Percentiles rank a stretch among this genome's conserved stretches.
Evolutionary conservation across 345 rosid genomes (phyloP).

Genomic region (Dipteronia dyeriana): DNA sequence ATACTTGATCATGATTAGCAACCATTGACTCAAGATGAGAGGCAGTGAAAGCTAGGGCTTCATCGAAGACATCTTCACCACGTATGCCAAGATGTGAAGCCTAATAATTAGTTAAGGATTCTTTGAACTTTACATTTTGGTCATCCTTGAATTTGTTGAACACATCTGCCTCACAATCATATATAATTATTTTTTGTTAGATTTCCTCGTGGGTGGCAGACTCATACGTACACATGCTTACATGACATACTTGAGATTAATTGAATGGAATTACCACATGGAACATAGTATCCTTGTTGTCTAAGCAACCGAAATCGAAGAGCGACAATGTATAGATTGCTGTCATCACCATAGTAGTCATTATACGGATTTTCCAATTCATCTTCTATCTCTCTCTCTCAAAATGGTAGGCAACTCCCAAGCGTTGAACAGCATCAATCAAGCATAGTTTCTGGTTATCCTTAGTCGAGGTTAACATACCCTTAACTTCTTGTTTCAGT

Average conservation of each 20-base stretch:
- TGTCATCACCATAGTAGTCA: neutral
- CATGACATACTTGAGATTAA: too few relatives aligned
- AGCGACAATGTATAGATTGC: constrained; percentile 15
- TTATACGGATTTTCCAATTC: neutral
- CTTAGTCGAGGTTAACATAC: neutral
- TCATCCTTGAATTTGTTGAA: constrained; percentile 6
- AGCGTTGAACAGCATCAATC: constrained; percentile 34
- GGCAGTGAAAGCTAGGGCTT: too few relatives aligned
- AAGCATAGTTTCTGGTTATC: constrained; percentile 16
- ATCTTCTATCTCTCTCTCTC: constrained; percentile 22
- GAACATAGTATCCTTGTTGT: constrained; percentile 22
- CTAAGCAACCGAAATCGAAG: constrained; percentile 34
- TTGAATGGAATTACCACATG: constrained; percentile 19
- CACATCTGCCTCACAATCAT: neutral
- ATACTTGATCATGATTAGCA: neutral
- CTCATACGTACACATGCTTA: too few relatives aligned
- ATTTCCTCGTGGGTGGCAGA: too few relatives aligned
- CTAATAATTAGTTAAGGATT: neutral
- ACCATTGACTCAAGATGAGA: neutral
- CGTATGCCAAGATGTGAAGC: neutral
- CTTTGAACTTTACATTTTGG: neutral
- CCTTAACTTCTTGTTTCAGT: constrained; percentile 28
- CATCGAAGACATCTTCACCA: neutral
- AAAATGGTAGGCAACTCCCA: constrained; percentile 33
- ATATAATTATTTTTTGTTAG: neutral